Conservation (phyloP, 1,139 yeast species). For the Saccharomycopsis crataegensis region DNA sequence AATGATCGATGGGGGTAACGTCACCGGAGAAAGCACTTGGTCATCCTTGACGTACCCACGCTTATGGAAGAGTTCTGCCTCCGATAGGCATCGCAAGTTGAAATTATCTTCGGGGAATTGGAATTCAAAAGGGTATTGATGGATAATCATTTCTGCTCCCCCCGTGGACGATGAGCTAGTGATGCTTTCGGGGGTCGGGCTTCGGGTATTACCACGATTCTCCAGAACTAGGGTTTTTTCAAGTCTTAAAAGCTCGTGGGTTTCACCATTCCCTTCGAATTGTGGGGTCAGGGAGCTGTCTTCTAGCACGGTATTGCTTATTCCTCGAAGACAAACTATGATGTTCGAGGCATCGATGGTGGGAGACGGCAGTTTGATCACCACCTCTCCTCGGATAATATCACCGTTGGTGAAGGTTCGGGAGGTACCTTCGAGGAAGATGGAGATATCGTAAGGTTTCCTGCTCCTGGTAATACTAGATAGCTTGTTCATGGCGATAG, state of each 20-base stretch:
- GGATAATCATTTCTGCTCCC: too few relatives aligned
- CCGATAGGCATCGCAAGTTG: conserved; percentile 11
- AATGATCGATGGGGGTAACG: conserved; percentile 16
- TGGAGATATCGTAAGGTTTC: conserved; percentile 29
- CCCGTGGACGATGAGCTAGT: background rate
- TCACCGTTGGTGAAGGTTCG: conserved; percentile 17
- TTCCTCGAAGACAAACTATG: conserved; percentile 5
- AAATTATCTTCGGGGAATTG: conserved; percentile 12
- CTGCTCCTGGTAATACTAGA: background rate
- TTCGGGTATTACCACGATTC: background rate
- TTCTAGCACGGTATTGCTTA: conserved; percentile 14
- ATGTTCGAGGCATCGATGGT: background rate
- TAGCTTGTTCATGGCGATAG: conserved; percentile 1
- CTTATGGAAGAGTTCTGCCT: conserved; percentile 13
- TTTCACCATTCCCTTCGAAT: conserved; percentile 17
- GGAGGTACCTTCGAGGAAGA: conserved; percentile 5
- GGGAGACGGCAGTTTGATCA: conserved; percentile 2
- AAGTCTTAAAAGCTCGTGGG: conserved; percentile 11
- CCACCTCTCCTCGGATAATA: conserved; percentile 9
- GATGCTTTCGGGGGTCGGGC: background rate
- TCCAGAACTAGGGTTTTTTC: background rate
- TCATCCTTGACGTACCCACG: conserved; percentile 18
- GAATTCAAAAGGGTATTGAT: conserved; percentile 14
- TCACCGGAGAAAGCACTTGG: conserved; percentile 11
- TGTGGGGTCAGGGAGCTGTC: conserved; percentile 13